A percentile compares a stretch with the other conserved stretches of the same genome.
phyloP scores from a whole-genome alignment of 2,329 filamentous ascomycete genomes.

The Fusarium coicis region DNA sequence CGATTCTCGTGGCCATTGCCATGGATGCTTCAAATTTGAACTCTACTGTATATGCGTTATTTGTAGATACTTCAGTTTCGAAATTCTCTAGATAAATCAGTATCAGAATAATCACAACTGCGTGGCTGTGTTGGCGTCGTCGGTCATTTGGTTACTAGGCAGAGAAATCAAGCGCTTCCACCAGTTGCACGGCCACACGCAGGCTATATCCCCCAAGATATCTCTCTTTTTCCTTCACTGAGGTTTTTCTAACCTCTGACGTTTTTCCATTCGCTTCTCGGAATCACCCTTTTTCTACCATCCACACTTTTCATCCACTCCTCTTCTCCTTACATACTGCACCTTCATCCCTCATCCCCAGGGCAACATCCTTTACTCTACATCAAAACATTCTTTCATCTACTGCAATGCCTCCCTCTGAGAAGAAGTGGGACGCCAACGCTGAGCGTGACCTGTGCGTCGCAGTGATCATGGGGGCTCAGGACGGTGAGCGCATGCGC shows the following conservation, averaged over 20 bases:
- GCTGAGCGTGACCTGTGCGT: constrained; percentile 55
- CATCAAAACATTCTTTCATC: neutral
- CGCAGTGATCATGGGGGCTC: constrained; percentile 47
- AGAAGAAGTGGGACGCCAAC: constrained; percentile 52
- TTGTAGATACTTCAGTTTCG: neutral
- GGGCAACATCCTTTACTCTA: neutral
- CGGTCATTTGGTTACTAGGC: neutral
- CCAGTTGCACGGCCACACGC: neutral
- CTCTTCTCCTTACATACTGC: neutral
- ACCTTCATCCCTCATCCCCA: neutral
- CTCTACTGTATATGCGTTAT: neutral
- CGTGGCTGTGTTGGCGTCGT: neutral
- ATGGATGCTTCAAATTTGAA: neutral
- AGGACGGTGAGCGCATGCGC: constrained; percentile 40
- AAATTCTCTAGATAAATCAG: neutral
- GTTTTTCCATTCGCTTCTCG: neutral
- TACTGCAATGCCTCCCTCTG: constrained; percentile 40
- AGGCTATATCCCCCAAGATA: neutral
- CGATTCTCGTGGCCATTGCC: neutral
- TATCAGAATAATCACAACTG: neutral
- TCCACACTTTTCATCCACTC: neutral
- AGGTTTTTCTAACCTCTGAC: too few species aligned
- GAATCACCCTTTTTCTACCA: neutral
- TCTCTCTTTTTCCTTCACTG: neutral
- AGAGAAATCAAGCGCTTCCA: neutral